These are phyloP conservation scores for Cryptococcus neoformans DNA, from an alignment of 1,284 basidiomycete genomes.

Conservation along the genomic window DNA sequence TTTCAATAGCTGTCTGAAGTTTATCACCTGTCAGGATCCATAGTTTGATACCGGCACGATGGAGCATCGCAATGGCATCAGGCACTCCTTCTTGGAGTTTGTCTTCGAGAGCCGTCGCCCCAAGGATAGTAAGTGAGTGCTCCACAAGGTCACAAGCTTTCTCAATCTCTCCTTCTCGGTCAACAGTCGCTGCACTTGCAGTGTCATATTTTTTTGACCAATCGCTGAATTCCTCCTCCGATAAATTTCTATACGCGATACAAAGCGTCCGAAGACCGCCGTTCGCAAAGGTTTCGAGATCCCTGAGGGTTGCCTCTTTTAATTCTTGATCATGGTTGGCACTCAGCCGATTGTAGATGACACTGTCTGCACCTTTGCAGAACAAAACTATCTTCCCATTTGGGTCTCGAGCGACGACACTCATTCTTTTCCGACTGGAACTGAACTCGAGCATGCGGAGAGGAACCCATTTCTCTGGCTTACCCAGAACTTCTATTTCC, in stretches of 20 bases:
- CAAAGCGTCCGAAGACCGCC: conserved; percentile 87
- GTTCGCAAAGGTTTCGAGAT: conserved; percentile 93
- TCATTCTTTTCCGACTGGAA: conserved; percentile 91
- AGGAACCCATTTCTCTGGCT: conserved; percentile 74
- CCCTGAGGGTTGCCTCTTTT: conserved; percentile 73
- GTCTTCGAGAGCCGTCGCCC: conserved; percentile 94
- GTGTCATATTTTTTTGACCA: conserved; percentile 83
- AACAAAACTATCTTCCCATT: conserved; percentile 79
- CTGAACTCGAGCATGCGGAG: conserved; percentile 90
- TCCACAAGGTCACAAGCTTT: conserved; percentile 82
- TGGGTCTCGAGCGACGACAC: conserved; percentile 76
- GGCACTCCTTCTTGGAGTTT: conserved; percentile 97
- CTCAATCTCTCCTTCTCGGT: conserved; percentile 87
- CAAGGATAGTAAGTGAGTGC: conserved; percentile 74
- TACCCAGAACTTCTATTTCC: conserved; percentile 90
- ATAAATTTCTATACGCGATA: conserved; percentile 75
- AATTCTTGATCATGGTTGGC: conserved; percentile 68
- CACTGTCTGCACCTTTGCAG: conserved; percentile 95
- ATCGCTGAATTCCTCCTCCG: conserved; percentile 75
- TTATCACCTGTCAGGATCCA: conserved; percentile 85
- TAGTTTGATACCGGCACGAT: conserved; percentile 91
- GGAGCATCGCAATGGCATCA: conserved; percentile 88
- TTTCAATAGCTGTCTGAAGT: conserved; percentile 96
- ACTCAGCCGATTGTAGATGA: conserved; percentile 82
- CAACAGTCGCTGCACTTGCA: conserved; percentile 68